phyloP scores from a whole-genome alignment of 192 early-diverging fungal genomes.

The Coemansia sp. region DNA sequence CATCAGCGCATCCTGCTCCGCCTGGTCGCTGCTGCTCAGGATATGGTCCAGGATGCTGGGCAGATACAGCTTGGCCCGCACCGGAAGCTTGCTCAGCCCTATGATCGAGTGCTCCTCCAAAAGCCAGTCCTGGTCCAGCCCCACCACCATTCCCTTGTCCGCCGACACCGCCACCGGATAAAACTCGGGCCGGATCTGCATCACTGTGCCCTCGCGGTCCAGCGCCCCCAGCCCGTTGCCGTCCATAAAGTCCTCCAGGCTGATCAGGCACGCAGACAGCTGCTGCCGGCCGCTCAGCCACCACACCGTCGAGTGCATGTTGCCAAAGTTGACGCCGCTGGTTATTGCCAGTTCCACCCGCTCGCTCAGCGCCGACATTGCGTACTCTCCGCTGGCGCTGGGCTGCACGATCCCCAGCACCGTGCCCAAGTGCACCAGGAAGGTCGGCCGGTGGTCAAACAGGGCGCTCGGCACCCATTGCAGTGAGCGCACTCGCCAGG shows the following conservation, averaged over 20 bases:
- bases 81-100: constrained; percentile 23
- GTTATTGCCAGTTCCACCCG: constrained; percentile 20
- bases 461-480: constrained; percentile 45
- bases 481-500: constrained; percentile 30
- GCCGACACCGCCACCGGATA: constrained; percentile 40
- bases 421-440: constrained; percentile 40
- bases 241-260: constrained; percentile 47
- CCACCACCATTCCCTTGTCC: constrained; percentile 36
- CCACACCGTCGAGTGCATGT: constrained; percentile 48
- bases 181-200: constrained; percentile 26
- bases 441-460: constrained; percentile 19
- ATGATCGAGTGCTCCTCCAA: constrained; percentile 20
- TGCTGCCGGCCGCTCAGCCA: constrained; percentile 37
- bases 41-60: constrained; percentile 33
- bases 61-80: constrained; percentile 39
- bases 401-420: constrained; percentile 20
- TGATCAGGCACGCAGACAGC: constrained; percentile 27
- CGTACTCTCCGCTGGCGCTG: too few relatives aligned
- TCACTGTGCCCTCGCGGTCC: not conserved
- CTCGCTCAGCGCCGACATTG: constrained; percentile 1
- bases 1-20: constrained; percentile 40
- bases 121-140: constrained; percentile 45
- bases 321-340: constrained; percentile 46
- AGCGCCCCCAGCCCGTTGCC: constrained; percentile 12
- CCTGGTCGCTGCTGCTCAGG: constrained; percentile 6